Percentiles rank a stretch among this genome's conserved stretches.
Conservation (phyloP, 2,329 filamentous ascomycete genomes). For the Claviceps cyperi region DNA sequence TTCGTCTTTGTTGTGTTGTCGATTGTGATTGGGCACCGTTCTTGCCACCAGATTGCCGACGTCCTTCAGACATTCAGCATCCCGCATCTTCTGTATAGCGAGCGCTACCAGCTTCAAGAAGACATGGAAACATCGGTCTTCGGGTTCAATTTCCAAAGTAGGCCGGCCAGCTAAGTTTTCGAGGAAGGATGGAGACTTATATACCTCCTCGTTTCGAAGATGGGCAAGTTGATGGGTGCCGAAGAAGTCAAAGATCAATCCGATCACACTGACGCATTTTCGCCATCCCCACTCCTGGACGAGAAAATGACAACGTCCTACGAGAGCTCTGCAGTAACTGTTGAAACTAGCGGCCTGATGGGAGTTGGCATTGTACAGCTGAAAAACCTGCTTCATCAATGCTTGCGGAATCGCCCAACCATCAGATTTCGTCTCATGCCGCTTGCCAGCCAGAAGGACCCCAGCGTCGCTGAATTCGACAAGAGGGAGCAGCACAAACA, state of each 20-base stretch:
- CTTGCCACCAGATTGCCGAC: conserved; percentile 47
- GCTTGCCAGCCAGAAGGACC: conserved; percentile 24
- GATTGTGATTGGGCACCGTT: conserved; percentile 50
- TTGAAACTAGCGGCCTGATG: conserved; percentile 49
- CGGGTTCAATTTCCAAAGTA: conserved; percentile 33
- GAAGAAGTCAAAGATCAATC: conserved; percentile 54
- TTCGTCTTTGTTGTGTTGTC: conserved; percentile 49
- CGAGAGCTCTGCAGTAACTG: conserved; percentile 44
- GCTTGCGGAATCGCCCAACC: conserved; percentile 47
- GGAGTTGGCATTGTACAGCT: conserved; percentile 39
- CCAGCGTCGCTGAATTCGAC: conserved; percentile 44
- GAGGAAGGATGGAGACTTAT: conserved; percentile 45
- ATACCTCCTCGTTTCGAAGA: conserved; percentile 49
- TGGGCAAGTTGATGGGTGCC: conserved; percentile 46
- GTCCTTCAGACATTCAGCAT: conserved; percentile 36
- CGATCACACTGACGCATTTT: conserved; percentile 40
- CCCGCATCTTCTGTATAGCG: conserved; percentile 36
- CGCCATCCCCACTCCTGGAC: conserved; percentile 53
- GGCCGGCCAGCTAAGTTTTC: conserved; percentile 35
- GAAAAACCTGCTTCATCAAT: conserved; percentile 41
- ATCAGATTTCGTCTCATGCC: conserved; percentile 23
- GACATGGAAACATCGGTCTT: conserved; percentile 52
- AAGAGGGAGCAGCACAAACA: conserved; percentile 48
- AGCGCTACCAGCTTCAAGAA: conserved; percentile 50
- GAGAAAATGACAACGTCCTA: conserved; percentile 47